Conservation (phyloP, 2,329 filamentous ascomycete genomes). For the Sporothrix pallida region DNA sequence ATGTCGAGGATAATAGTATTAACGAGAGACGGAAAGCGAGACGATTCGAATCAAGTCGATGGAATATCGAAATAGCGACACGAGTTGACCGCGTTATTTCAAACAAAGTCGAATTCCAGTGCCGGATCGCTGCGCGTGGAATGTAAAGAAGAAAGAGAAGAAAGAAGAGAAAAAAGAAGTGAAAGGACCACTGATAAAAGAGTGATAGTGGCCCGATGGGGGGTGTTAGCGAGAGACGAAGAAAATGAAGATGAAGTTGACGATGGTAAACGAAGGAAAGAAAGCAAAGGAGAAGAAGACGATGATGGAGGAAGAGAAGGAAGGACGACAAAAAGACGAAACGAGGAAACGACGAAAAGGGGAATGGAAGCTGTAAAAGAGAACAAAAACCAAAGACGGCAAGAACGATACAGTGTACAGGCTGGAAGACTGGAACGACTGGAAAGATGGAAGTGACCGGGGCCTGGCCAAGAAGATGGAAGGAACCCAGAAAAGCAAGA, state of each 20-base stretch:
- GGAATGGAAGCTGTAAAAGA: neutral
- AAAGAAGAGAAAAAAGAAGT: neutral
- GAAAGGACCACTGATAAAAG: constrained; percentile 9
- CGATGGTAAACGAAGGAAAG: constrained; percentile 2
- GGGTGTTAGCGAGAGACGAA: constrained; percentile 32
- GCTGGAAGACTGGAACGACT: neutral
- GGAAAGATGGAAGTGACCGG: constrained; percentile 1
- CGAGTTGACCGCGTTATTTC: constrained; percentile 4
- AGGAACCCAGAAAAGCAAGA: constrained; percentile 6
- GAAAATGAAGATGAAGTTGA: neutral
- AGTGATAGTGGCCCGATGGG: neutral
- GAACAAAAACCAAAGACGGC: neutral
- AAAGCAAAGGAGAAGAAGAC: constrained; percentile 17
- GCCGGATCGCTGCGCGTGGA: neutral
- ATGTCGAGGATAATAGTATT: neutral
- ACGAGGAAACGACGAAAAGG: neutral
- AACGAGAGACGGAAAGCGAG: constrained; percentile 29
- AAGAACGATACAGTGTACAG: neutral
- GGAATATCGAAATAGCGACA: neutral
- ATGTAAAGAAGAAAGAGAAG: neutral
- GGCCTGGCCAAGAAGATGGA: constrained; percentile 15
- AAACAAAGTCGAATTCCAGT: constrained; percentile 3
- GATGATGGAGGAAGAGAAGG: neutral
- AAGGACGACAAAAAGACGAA: neutral
- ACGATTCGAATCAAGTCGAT: neutral